Percentiles rank a stretch among this genome's conserved stretches.
These are phyloP conservation scores for Jaminaea rosea DNA, from an alignment of 1,284 basidiomycete genomes.

Conservation along the genomic window DNA sequence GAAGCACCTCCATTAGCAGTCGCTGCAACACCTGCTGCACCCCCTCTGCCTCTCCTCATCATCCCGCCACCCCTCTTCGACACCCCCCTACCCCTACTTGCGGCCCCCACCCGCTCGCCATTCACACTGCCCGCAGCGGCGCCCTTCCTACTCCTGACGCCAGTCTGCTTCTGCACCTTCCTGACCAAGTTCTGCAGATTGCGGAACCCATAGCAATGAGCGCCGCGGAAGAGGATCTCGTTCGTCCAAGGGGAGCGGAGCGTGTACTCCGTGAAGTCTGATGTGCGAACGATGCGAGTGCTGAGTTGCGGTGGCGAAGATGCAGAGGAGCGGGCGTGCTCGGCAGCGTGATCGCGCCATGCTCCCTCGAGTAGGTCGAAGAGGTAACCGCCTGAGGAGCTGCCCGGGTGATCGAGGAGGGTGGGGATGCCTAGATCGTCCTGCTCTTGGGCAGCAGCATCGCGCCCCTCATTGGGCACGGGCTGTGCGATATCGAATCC, in stretches of 20 bases:
- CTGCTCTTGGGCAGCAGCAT: not conserved
- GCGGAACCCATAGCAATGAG: constrained; percentile 92
- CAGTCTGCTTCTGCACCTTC: constrained; percentile 56
- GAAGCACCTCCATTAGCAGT: constrained; percentile 44
- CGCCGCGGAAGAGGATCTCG: constrained; percentile 71
- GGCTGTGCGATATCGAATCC: constrained; percentile 64
- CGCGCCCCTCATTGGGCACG: constrained; percentile 51
- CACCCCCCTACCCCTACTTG: not conserved
- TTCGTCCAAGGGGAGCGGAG: constrained; percentile 10
- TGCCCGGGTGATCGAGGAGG: constrained; percentile 68
- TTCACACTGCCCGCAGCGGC: constrained; percentile 12
- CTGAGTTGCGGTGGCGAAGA: constrained; percentile 29
- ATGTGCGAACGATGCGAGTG: constrained; percentile 30
- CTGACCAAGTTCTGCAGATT: constrained; percentile 95
- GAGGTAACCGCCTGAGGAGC: constrained; percentile 88
- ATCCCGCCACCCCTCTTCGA: constrained; percentile 30
- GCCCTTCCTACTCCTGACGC: constrained; percentile 50
- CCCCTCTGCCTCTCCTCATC: constrained; percentile 53
- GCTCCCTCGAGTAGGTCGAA: constrained; percentile 50
- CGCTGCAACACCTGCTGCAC: constrained; percentile 47
- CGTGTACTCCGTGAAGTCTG: constrained; percentile 61
- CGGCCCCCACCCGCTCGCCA: no score
- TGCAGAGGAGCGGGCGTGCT: constrained; percentile 1
- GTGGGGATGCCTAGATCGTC: constrained; percentile 52
- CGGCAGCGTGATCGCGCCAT: constrained; percentile 22